Percentiles rank a stretch among this genome's conserved stretches.
These are phyloP conservation scores for Pichia exigua DNA, from an alignment of 805 yeast genomes.

Conservation along the genomic window DNA sequence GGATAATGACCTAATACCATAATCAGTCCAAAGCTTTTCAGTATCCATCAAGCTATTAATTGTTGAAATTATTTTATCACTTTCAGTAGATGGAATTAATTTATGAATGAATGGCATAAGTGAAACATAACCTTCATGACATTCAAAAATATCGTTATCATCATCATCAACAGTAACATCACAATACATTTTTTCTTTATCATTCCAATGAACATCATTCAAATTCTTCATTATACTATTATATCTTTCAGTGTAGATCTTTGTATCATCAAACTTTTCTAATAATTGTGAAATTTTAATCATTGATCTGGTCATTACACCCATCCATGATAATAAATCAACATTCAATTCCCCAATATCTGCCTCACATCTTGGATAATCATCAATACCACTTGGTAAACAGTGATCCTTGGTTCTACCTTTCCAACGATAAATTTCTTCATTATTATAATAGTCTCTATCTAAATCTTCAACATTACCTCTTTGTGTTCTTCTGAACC, in stretches of 20 bases:
- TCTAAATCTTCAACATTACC: constrained; percentile 72
- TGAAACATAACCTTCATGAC: constrained; percentile 85
- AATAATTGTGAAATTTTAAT: constrained; percentile 59
- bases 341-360: constrained; percentile 87
- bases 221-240: constrained; percentile 53
- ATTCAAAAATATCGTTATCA: constrained; percentile 55
- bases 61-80: constrained; percentile 39
- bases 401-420: constrained; percentile 84
- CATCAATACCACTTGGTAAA: constrained; percentile 90
- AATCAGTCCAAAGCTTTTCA: constrained; percentile 65
- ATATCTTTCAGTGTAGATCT: constrained; percentile 46
- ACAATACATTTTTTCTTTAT: constrained; percentile 59
- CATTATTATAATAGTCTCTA: constrained; percentile 39
- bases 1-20: constrained; percentile 77
- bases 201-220: constrained; percentile 76
- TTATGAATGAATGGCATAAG: constrained; percentile 77
- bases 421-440: constrained; percentile 84
- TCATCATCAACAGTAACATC: constrained; percentile 78
- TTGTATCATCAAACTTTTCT: constrained; percentile 50
- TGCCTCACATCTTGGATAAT: constrained; percentile 85
- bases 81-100: constrained; percentile 43
- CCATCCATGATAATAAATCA: constrained; percentile 88
- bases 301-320: constrained; percentile 83
- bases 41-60: constrained; percentile 59
- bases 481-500: constrained; percentile 76